phyloP scores from a whole-genome alignment of 2,329 filamentous ascomycete species.

The Paraphoma chrysanthemicola region DNA sequence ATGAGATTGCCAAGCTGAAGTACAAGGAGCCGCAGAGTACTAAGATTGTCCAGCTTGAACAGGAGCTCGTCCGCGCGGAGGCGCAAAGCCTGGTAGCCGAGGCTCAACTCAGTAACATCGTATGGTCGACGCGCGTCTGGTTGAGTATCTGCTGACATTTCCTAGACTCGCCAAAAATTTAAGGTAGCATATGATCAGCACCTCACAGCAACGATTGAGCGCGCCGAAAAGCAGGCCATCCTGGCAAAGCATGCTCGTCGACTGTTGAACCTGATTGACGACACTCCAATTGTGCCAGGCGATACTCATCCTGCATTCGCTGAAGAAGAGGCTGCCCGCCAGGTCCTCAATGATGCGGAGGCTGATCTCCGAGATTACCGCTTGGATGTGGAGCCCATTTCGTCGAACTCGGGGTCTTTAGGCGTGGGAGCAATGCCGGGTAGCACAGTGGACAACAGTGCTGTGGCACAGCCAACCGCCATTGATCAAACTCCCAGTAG shows the following conservation, averaged over 20 bases:
- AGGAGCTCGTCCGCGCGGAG: constrained; percentile 94
- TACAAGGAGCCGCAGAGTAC: constrained; percentile 88
- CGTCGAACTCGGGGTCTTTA: constrained; percentile 56
- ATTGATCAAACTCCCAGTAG: constrained; percentile 17
- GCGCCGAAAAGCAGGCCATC: constrained; percentile 95
- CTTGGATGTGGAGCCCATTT: constrained; percentile 62
- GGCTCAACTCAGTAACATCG: constrained; percentile 93
- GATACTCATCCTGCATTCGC: constrained; percentile 76
- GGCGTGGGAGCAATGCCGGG: constrained; percentile 56
- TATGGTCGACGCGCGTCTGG: constrained; percentile 43
- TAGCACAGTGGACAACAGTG: constrained; percentile 13
- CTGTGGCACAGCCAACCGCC: constrained; percentile 1
- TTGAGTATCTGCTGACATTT: constrained; percentile 19
- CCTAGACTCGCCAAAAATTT: constrained; percentile 91
- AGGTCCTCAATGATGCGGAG: constrained; percentile 91
- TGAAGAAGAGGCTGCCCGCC: constrained; percentile 71
- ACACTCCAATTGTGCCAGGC: constrained; percentile 87
- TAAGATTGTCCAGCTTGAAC: constrained; percentile 83
- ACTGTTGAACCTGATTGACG: constrained; percentile 84
- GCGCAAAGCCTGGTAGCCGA: constrained; percentile 96
- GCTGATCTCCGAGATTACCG: constrained; percentile 82
- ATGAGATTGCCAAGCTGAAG: constrained; percentile 92
- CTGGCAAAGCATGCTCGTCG: constrained; percentile 89
- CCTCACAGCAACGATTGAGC: constrained; percentile 89
- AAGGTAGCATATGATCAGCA: constrained; percentile 93